Percentiles rank a stretch among this genome's conserved stretches.
These are phyloP conservation scores for Microcyclosporella mali DNA, from an alignment of 2,329 filamentous ascomycete genomes.

Conservation along the genomic window DNA sequence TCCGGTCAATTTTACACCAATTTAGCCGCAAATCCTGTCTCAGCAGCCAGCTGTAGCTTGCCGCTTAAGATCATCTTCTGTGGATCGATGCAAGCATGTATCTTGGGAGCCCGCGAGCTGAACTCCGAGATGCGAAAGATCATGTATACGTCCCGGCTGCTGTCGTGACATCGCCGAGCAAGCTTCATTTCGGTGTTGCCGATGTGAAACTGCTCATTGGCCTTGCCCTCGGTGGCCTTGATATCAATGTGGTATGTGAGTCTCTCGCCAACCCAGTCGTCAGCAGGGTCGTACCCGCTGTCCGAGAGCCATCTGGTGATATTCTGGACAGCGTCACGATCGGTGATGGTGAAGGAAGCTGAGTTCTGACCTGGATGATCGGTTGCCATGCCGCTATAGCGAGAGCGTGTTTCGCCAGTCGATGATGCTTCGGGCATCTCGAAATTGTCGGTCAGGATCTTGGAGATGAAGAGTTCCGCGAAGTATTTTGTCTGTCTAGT, in stretches of 20 bases:
- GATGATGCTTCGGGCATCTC: background rate
- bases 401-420: constrained; percentile 7
- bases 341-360: constrained; percentile 11
- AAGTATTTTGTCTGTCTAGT: too few relatives aligned
- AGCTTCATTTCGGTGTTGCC: constrained; percentile 10
- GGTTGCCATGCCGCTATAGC: constrained; percentile 3
- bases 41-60: background rate
- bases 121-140: background rate
- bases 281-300: background rate
- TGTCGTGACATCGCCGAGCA: background rate
- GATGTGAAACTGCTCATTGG: constrained; percentile 11
- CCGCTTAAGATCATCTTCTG: background rate
- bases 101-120: background rate
- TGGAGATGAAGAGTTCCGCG: background rate
- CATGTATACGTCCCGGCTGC: background rate
- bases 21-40: background rate
- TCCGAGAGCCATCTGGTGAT: constrained; percentile 8
- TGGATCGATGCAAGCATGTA: background rate
- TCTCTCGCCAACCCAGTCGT: constrained; percentile 3
- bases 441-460: background rate
- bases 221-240: constrained; percentile 9
- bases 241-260: constrained; percentile 16
- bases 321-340: background rate
- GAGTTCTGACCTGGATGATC: constrained; percentile 4
- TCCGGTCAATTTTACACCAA: too few relatives aligned